Evolutionary conservation across 192 early-diverging fungal genomes (phyloP).

Genomic region (Radiomyces spectabilis): DNA sequence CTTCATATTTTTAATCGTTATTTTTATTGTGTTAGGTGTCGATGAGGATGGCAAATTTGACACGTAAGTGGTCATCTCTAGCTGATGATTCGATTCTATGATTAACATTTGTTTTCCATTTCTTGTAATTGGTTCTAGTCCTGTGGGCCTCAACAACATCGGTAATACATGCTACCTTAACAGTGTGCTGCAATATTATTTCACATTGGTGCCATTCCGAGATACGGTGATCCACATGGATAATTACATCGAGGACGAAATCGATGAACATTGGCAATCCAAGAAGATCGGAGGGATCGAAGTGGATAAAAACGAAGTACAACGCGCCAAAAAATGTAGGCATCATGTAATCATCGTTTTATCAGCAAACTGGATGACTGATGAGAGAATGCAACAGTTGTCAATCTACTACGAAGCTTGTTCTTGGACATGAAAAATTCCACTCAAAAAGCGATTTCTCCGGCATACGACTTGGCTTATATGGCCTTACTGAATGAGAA

Average conservation of each 20-base stretch:
- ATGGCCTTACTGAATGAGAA: slow-evolving; percentile 42
- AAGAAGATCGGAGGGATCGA: slow-evolving; percentile 40
- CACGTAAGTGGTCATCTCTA: background rate
- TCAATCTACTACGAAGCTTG: slow-evolving; percentile 39
- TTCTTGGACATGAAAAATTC: slow-evolving; percentile 43
- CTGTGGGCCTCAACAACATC: slow-evolving; percentile 72
- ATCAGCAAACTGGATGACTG: background rate
- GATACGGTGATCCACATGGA: slow-evolving; percentile 52
- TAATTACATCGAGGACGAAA: slow-evolving; percentile 26
- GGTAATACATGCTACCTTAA: slow-evolving; percentile 90
- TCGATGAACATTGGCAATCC: slow-evolving; percentile 23
- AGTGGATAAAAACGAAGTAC: slow-evolving; percentile 32
- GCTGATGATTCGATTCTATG: background rate
- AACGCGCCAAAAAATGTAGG: slow-evolving; percentile 44
- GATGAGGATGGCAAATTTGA: background rate
- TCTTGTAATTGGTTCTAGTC: slow-evolving; percentile 22
- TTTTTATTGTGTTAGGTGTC: background rate
- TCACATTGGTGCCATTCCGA: slow-evolving; percentile 55
- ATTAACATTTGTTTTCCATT: slow-evolving; percentile 1
- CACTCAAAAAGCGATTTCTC: slow-evolving; percentile 35
- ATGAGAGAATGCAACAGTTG: slow-evolving; percentile 25
- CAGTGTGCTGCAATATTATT: slow-evolving; percentile 69
- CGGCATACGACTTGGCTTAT: slow-evolving; percentile 47
- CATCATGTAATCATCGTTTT: background rate
- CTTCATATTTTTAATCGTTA: background rate